These are phyloP conservation scores for Magnolia officinalis DNA, from an alignment of 164 flowering plant genomes.

Conservation along the genomic window DNA sequence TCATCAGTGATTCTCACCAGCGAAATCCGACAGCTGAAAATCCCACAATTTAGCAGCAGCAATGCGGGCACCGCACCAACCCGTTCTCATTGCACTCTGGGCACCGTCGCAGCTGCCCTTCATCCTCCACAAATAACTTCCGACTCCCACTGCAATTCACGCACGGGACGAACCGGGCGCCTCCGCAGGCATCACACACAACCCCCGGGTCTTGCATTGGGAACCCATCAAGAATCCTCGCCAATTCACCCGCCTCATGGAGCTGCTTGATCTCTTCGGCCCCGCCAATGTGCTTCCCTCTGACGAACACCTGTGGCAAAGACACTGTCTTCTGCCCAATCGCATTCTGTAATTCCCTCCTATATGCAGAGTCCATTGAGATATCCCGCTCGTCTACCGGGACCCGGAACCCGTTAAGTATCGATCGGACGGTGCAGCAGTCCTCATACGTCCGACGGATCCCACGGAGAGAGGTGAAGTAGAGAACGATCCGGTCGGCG, in stretches of 20 bases:
- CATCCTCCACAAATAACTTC: constrained; percentile 72
- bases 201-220: constrained; percentile 34
- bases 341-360: constrained; percentile 54
- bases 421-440: constrained; percentile 62
- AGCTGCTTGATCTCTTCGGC: constrained; percentile 74
- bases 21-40: background rate
- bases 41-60: constrained; percentile 40
- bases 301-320: constrained; percentile 76
- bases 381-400: constrained; percentile 80
- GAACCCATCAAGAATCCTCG: constrained; percentile 55
- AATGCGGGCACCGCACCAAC: constrained; percentile 68
- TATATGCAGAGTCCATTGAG: constrained; percentile 74
- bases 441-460: constrained; percentile 86
- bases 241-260: constrained; percentile 73
- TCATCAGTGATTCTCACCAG: constrained; percentile 7
- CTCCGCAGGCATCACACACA: constrained; percentile 76
- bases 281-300: constrained; percentile 73
- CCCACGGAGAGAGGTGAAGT: constrained; percentile 79
- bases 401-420: constrained; percentile 71
- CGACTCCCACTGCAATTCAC: constrained; percentile 70
- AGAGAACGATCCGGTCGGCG: constrained; percentile 59
- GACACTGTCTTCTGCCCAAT: constrained; percentile 42
- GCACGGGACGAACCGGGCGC: constrained; percentile 83
- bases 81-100: constrained; percentile 88
- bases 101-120: constrained; percentile 51